Evolutionary conservation across 768 basidiomycete genomes (phyloP).

Genomic region (Russula griseocarnosa): DNA sequence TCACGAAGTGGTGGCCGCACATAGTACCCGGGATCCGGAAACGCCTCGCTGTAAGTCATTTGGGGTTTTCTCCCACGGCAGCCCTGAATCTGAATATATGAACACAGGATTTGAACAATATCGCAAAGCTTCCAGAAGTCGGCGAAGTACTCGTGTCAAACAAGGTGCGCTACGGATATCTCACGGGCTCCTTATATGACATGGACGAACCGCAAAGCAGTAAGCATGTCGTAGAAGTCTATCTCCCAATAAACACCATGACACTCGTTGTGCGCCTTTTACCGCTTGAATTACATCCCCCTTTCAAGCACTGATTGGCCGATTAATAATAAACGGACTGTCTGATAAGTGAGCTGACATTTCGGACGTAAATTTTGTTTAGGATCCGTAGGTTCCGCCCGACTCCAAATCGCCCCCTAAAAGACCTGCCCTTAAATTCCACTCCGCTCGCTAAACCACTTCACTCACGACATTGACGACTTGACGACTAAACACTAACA

Average conservation of each 20-base stretch:
- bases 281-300: conserved; percentile 2
- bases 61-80: background rate
- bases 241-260: conserved; percentile 9
- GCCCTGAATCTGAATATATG: background rate
- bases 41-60: conserved; percentile 60
- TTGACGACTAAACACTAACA: background rate
- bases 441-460: background rate
- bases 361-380: conserved; percentile 10
- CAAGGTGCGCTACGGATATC: conserved; percentile 52
- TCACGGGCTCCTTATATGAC: conserved; percentile 80
- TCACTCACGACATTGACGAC: conserved; percentile 9
- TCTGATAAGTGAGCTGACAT: background rate
- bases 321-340: conserved; percentile 21
- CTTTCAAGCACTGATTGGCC: conserved; percentile 2
- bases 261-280: conserved; percentile 14
- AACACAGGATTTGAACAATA: conserved; percentile 62
- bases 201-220: conserved; percentile 80
- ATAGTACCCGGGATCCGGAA: conserved; percentile 75
- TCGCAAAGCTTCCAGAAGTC: conserved; percentile 68
- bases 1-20: conserved; percentile 83
- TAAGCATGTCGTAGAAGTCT: conserved; percentile 35
- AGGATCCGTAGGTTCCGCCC: conserved; percentile 19
- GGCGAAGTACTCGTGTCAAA: conserved; percentile 68
- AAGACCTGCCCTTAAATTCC: background rate
- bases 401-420: background rate